These are phyloP conservation scores for Crassisporium funariophilum DNA, from an alignment of 768 basidiomycete species.

Conservation along the genomic window DNA sequence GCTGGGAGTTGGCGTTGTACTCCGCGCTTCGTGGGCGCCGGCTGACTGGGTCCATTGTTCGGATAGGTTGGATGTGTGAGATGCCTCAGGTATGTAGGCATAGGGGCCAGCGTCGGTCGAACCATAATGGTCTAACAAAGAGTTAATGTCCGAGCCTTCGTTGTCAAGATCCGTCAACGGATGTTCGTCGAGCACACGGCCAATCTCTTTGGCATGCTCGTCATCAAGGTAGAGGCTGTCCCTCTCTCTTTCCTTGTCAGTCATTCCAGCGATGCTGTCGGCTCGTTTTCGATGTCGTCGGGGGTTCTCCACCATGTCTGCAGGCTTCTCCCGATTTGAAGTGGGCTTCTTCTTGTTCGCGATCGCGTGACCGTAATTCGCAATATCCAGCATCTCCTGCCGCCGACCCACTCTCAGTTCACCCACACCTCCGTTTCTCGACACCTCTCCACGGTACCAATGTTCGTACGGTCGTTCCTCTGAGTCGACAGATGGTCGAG, in stretches of 20 bases:
- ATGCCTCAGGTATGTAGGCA: constrained; percentile 28
- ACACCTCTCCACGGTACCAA: constrained; percentile 88
- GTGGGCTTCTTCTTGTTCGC: constrained; percentile 31
- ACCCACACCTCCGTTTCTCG: constrained; percentile 87
- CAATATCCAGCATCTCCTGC: constrained; percentile 87
- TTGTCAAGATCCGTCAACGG: constrained; percentile 76
- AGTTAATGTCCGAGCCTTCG: constrained; percentile 48
- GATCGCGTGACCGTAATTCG: constrained; percentile 76
- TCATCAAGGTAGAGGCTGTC: constrained; percentile 75
- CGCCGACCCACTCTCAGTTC: constrained; percentile 74
- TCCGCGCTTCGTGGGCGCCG: constrained; percentile 34
- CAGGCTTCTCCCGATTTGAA: constrained; percentile 22
- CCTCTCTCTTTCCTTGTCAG: constrained; percentile 54
- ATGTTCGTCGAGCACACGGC: constrained; percentile 71
- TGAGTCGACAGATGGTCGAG: constrained; percentile 70
- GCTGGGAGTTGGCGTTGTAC: constrained; percentile 44
- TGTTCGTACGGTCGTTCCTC: constrained; percentile 86
- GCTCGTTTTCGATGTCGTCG: constrained; percentile 55
- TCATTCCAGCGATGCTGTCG: constrained; percentile 62
- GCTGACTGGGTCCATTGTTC: constrained; percentile 21
- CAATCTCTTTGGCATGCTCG: constrained; percentile 44
- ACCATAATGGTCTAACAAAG: constrained; percentile 29
- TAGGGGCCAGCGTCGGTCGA: constrained; percentile 24
- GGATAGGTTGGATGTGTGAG: constrained; percentile 22
- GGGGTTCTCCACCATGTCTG: constrained; percentile 27